Percentiles rank a stretch among this genome's conserved stretches.
Evolutionary conservation across 768 basidiomycete species (phyloP).

Genomic region (Rubroboletus pulcherrimus): DNA sequence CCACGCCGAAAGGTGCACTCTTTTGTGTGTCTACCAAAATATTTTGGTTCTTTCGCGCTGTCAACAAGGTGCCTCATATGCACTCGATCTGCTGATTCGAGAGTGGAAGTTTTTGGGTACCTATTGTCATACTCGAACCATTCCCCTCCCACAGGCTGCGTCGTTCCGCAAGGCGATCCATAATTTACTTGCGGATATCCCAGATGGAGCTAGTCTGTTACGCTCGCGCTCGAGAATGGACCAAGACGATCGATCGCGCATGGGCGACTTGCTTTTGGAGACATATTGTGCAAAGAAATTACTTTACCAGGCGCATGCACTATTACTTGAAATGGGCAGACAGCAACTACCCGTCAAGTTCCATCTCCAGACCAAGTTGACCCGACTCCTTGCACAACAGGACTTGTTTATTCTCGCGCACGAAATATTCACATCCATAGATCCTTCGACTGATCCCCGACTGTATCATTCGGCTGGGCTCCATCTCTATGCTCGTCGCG

Average conservation of each 20-base stretch:
- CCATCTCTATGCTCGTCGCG: constrained; percentile 49
- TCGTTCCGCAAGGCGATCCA: constrained; percentile 31
- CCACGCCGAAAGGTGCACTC: constrained; percentile 19
- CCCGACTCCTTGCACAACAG: constrained; percentile 41
- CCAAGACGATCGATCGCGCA: constrained; percentile 23
- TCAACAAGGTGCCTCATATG: constrained; percentile 30
- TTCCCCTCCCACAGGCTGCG: constrained; percentile 5
- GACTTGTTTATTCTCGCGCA: constrained; percentile 42
- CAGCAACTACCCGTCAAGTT: constrained; percentile 32
- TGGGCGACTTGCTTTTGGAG: constrained; percentile 42
- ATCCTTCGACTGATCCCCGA: constrained; percentile 15
- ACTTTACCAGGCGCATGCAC: constrained; percentile 36
- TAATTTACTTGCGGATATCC: constrained; percentile 29
- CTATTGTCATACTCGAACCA: constrained; percentile 13
- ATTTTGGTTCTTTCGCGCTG: constrained; percentile 36
- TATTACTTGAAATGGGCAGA: constrained; percentile 39
- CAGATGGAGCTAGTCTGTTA: constrained; percentile 31
- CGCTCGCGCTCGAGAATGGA: constrained; percentile 23
- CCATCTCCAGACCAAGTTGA: constrained; percentile 33
- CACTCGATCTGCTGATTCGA: constrained; percentile 38
- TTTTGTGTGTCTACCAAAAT: constrained; percentile 34
- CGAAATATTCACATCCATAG: constrained; percentile 37
- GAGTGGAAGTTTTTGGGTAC: constrained; percentile 36
- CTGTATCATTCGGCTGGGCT: constrained; percentile 43
- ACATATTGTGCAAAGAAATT: constrained; percentile 32